Conservation (phyloP, 257 asterid species). For the Apocynum venetum region DNA sequence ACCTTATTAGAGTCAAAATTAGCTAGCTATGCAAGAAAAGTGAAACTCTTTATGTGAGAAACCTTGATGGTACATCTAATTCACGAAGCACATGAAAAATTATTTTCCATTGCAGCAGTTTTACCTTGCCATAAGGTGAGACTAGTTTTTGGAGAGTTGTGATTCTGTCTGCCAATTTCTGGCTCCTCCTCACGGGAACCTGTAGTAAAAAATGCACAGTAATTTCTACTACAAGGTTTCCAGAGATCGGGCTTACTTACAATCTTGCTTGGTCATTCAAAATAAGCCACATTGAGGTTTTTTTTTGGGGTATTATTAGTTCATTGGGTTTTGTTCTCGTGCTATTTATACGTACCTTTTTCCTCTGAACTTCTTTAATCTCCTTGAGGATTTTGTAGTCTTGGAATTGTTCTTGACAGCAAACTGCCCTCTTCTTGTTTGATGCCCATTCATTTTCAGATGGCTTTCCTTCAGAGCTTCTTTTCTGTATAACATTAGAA, state of each 20-base stretch:
- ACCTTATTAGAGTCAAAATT: background rate
- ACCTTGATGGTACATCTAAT: background rate
- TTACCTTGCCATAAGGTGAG: conserved; percentile 74
- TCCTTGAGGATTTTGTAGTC: conserved; percentile 4
- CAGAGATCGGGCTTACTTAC: background rate
- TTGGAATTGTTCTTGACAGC: conserved; percentile 14
- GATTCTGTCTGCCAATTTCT: conserved; percentile 50
- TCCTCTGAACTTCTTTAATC: conserved; percentile 5
- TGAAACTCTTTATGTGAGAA: background rate
- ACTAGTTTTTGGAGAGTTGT: conserved; percentile 64
- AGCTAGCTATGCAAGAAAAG: background rate
- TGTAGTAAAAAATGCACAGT: background rate
- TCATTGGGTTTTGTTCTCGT: no score
- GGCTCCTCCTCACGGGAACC: conserved; percentile 39
- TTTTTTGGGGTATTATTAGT: no score
- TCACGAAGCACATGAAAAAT: background rate
- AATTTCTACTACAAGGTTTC: background rate
- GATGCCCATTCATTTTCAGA: conserved; percentile 6
- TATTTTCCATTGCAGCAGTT: background rate
- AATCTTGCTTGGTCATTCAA: background rate
- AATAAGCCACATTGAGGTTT: no score
- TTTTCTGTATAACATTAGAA: background rate
- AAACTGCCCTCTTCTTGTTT: conserved; percentile 19
- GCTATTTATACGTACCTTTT: conserved; percentile 10
- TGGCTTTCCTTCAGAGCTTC: conserved; percentile 6